Base-by-base conservation (phyloP, 495 filamentous ascomycete species). In the Pyrenopolyporus hunteri region DNA sequence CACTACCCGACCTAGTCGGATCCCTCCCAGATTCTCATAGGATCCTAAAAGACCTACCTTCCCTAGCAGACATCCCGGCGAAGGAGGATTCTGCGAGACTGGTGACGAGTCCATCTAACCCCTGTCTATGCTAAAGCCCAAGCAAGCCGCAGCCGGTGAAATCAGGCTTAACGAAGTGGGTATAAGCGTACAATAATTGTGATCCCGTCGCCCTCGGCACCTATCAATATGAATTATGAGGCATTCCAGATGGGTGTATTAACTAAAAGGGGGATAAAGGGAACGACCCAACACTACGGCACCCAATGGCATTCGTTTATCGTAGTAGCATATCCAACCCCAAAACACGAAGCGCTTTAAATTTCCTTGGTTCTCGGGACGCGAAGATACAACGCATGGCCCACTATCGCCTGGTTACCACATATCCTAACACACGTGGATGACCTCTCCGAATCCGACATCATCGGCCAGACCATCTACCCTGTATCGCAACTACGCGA, bases 241-340 rank as follows among this genome's bases (percentile, higher is more conserved):
- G 22, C 22, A 9, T 23, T 17, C 28, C 14, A 13, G 35, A 6
- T 31, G 25, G 29, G n/a, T 53, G 22, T 53, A 46, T 29, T 29
- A 9, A 40, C 40, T 39, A 28, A 40, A 55, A 51, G 10, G 48
- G 43, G 50, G 16, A 40, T 42, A 51, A 43, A 49, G n/a, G 2
- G 26, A 26, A 29, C 45, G 56, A 53, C 63, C 63, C 63, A 53
- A 23, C 29, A n/a, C 57, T 19, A 32, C 52, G 57, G 57, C 22
- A 66, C 57, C 50, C 56, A 60, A 65, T 60, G 33, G 17, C 31
- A 29, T 22, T 19, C 7, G 14, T 32, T 31, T n/a, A 11, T 32
- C n/a, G 16, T 56, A 46, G 47, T 42, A 44, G 10, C 33, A 47
- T 42, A 23, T 0, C 23, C 49, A 14, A 33, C 46, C 31, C 46